Base-by-base conservation (phyloP, 805 yeast genomes). In the Starmerella potacharoeniae region DNA sequence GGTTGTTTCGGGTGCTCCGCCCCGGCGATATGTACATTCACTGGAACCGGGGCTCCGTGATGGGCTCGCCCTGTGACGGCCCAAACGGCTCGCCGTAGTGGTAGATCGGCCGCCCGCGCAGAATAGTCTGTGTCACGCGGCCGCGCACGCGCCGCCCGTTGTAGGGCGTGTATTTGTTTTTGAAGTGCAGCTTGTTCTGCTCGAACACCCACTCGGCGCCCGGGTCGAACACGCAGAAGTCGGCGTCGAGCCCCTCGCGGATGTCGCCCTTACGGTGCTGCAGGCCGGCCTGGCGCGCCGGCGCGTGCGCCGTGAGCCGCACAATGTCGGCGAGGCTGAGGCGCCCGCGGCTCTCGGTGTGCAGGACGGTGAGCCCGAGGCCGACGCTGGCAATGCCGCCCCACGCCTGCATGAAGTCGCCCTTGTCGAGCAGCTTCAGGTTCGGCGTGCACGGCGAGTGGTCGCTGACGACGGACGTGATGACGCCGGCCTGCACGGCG, bases 391-490 rank as follows among this genome's bases (percentile, higher is more conserved):
- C 77, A 42, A 90, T 87, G 22, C 97, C 97, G 46, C 97, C 97
- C 97, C 97, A 90, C 1, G 97, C 95, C 42, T 81, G 77, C 66
- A 88, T 80, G 69, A 90, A 90, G 67, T 91, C 96, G 44, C 97
- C 97, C 55, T 79, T 75, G 14, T 81, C 84, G 52, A 89, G 73
- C 28, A 85, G 84, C 69, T 90, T 90, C 65, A 90, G 73, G 58
- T 87, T 86, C 0, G 97, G 96, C 0, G 96, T 87, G 71, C 97
- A 90, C 3, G 97, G 97, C 2, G 96, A 87, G 71, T 90, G 97
- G 68, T 90, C 97, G 10, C 95, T 85, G 6, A 91, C 97, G 5
- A 90, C 95, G 1, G 96, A 81, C 4, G 84, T 77, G 58, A 90
- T 83, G 37, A 81, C 70, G 37, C 80, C 81, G 28, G 74, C 73